Conservation (phyloP, 805 yeast genomes). For the Candida rishiriensis region DNA sequence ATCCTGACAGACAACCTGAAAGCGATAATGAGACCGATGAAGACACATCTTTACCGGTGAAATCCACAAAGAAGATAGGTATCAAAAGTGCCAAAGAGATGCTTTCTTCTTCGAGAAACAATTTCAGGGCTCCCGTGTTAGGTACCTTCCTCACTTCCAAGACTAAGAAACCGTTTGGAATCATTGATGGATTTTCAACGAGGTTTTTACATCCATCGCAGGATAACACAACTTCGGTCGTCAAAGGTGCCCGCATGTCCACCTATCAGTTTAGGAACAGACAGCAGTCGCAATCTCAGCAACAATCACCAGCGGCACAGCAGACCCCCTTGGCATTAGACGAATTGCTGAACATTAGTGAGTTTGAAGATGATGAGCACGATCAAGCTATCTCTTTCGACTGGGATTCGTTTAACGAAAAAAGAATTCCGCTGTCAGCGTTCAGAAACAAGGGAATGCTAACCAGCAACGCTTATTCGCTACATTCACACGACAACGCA, state of each 20-base stretch:
- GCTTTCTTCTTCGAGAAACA: constrained; percentile 78
- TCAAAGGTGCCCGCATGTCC: constrained; percentile 19
- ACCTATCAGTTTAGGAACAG: constrained; percentile 1
- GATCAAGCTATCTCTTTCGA: constrained; percentile 33
- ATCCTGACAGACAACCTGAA: constrained; percentile 13
- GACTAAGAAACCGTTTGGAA: constrained; percentile 76
- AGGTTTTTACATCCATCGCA: constrained; percentile 60
- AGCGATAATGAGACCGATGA: constrained; percentile 95
- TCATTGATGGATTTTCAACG: constrained; percentile 91
- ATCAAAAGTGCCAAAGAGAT: constrained; percentile 89
- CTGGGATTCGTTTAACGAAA: constrained; percentile 29
- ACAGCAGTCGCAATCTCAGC: neutral
- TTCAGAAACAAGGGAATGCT: constrained; percentile 74
- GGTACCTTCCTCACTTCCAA: constrained; percentile 87
- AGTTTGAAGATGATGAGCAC: constrained; percentile 69
- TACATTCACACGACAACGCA: constrained; percentile 13
- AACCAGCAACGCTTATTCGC: constrained; percentile 12
- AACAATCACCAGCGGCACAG: constrained; percentile 7
- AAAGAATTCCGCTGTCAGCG: constrained; percentile 79
- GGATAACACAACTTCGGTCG: constrained; percentile 22
- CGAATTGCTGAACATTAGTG: constrained; percentile 84
- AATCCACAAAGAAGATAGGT: constrained; percentile 58
- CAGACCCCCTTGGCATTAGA: constrained; percentile 44
- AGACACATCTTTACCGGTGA: constrained; percentile 76
- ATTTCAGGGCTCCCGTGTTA: constrained; percentile 83